Evolutionary conservation across 345 rosid species (phyloP), one percentile per base, ranked within the genome.

Genomic region (Orychophragmus violaceus): DNA sequence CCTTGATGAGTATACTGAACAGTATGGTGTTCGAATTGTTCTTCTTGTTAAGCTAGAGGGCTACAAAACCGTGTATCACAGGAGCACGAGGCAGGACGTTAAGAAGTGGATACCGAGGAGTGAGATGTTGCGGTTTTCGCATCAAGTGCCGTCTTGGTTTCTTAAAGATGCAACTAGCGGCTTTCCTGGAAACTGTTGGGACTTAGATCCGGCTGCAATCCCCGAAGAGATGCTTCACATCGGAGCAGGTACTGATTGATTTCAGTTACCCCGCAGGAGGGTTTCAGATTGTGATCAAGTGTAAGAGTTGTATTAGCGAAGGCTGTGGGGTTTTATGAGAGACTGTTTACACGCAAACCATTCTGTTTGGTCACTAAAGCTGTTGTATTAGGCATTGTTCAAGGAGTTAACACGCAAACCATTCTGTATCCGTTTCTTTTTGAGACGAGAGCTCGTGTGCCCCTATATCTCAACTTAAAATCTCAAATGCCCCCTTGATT

Each of bases 171-270:
- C 78, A 57, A 74, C 84, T 6, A 71, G 62, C 28, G 83, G 71
- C 36, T 61, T 94, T 44, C 95, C 95, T 0, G 88, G 81, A 44
- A 83, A 82, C 53, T 94, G 97, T 58, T 94, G 97, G 96, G 99
- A 94, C 83, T 77, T 94, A 25, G 99, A 94, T 70, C 95, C 99
- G 0, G 99, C 99, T 22, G 99, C 99, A 14, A 94, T 96, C 56
- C 97, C 99, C 5, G 99, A 94, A 25, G 90, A 87, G 72, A 78
- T 94, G 80, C 99, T 94, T 68, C 84, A 85, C 35, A 68, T 72
- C 3, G 76, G 28, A 70, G 66, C 84, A 51, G 83, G 82, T 68
- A 71, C 53, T 14, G 55, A 59, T 28, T 56, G 58, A 71, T 46
- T 36, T 46, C 61, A 60, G 35, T 42, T 45, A 41, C 30, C 22